phyloP scores from a whole-genome alignment of 2,329 filamentous ascomycete genomes.

The Ascochyta rabiei region DNA sequence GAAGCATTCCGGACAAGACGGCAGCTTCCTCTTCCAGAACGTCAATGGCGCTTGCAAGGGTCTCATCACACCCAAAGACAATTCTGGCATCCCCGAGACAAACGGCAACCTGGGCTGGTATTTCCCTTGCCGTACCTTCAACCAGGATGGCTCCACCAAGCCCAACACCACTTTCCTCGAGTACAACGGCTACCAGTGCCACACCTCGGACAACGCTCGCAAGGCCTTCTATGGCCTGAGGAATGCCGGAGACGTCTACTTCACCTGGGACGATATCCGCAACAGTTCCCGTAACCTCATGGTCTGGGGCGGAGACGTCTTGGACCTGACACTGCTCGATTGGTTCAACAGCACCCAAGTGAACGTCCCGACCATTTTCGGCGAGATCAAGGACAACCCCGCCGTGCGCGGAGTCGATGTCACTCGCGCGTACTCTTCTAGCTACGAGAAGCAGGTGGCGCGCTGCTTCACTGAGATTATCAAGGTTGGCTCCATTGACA shows the following conservation, averaged over 20 bases:
- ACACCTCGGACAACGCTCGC: conserved; percentile 74
- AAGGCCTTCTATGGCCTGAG: conserved; percentile 75
- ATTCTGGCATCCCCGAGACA: conserved; percentile 77
- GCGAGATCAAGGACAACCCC: conserved; percentile 73
- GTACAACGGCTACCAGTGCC: conserved; percentile 87
- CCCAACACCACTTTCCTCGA: conserved; percentile 76
- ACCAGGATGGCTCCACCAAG: conserved; percentile 85
- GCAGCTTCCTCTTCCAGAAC: conserved; percentile 97
- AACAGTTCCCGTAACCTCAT: conserved; percentile 89
- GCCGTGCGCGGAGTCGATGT: conserved; percentile 83
- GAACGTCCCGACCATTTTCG: conserved; percentile 74
- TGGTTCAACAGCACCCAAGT: conserved; percentile 92
- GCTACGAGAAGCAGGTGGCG: conserved; percentile 78
- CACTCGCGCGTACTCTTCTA: conserved; percentile 83
- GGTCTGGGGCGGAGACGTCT: conserved; percentile 91
- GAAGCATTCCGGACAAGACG: conserved; percentile 86
- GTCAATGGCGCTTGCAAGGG: conserved; percentile 97
- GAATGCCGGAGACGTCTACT: conserved; percentile 86
- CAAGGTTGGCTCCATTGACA: conserved; percentile 95
- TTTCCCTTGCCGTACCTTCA: conserved; percentile 89
- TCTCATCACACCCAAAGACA: conserved; percentile 73
- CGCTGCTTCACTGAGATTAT: conserved; percentile 92
- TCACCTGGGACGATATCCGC: conserved; percentile 91
- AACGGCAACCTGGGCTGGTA: conserved; percentile 85
- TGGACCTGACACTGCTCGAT: conserved; percentile 84